Evolutionary conservation across 352 stramenopile species (phyloP), one percentile per base, ranked within the genome.

Genomic region (Poterioochromonas sp.): DNA sequence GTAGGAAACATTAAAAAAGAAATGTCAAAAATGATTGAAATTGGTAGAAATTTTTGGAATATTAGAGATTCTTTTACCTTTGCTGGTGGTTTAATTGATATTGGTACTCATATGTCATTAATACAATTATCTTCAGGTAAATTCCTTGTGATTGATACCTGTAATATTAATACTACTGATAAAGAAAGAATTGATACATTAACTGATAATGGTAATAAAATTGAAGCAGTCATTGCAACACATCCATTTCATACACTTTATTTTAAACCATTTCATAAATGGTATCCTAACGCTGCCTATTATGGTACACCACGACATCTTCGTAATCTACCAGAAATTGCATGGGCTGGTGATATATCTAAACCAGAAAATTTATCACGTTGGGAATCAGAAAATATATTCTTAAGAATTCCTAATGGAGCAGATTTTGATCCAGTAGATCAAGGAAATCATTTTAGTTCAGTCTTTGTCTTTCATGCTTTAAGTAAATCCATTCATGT

Each of bases 21-120:
- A n/a, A n/a, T n/a, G n/a, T n/a, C n/a, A n/a, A n/a, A n/a, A n/a
- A 35, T 65, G 54, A 32, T 65, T 65, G 54, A 65, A 39, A 65
- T 65, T 32, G 54, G 54, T 39, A 65, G 26, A 29, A 22, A 22
- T 29, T 39, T 65, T 11, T 65, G 8, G 8, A 65, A 65, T 22
- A 35, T 65, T 11, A 5, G 54, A 32, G 54, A 32, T 35, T 32
- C 54, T 11, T 65, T 65, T 39, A 39, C 34, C 3, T 32, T 39
- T 32, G 3, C 26, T 11, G 54, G 54, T 35, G 54, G 54, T 5
- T 39, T 65, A 15, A 32, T 65, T 32, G n/a, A 65, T 39, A 32
- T 71, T 47, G 62, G 62, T 32, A 43, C 32, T 29, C 62, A 71
- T 29, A 71, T 44, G 62, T 44, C 18, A 32, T 71, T 71, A 5